Conservation (phyloP, 2,329 filamentous ascomycete species). For the Cladosporium colombiae region DNA sequence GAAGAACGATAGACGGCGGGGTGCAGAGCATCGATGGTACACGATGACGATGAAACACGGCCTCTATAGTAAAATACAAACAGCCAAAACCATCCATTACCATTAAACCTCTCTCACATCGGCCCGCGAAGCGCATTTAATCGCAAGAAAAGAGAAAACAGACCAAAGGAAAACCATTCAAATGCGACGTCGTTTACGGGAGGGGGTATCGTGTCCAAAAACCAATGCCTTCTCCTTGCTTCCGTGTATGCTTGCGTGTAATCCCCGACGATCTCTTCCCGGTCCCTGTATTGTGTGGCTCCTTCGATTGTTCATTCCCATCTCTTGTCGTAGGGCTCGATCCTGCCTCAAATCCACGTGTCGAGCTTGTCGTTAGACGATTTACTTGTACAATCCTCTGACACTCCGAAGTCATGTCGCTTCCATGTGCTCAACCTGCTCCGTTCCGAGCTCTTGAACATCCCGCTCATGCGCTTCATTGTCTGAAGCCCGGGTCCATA, state of each 20-base stretch:
- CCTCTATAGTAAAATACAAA: not conserved
- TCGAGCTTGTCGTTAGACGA: too few relatives aligned
- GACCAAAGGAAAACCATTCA: not conserved
- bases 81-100: not conserved
- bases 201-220: conserved; percentile 4
- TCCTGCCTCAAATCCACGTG: too few relatives aligned
- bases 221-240: not conserved
- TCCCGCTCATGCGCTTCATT: conserved; percentile 2
- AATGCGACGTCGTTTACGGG: not conserved
- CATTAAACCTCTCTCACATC: not conserved
- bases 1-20: too few relatives aligned
- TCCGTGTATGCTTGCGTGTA: not conserved
- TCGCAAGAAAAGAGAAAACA: not conserved
- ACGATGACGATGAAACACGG: not conserved
- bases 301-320: not conserved
- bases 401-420: not conserved
- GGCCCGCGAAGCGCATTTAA: not conserved
- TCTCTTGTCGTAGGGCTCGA: not conserved
- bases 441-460: too few relatives aligned
- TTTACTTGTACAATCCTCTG: not conserved
- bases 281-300: not conserved
- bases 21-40: not conserved
- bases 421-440: not conserved
- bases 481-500: conserved; percentile 26
- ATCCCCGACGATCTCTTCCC: not conserved